phyloP scores from a whole-genome alignment of 106 monocot species.

The Allium fistulosum region DNA sequence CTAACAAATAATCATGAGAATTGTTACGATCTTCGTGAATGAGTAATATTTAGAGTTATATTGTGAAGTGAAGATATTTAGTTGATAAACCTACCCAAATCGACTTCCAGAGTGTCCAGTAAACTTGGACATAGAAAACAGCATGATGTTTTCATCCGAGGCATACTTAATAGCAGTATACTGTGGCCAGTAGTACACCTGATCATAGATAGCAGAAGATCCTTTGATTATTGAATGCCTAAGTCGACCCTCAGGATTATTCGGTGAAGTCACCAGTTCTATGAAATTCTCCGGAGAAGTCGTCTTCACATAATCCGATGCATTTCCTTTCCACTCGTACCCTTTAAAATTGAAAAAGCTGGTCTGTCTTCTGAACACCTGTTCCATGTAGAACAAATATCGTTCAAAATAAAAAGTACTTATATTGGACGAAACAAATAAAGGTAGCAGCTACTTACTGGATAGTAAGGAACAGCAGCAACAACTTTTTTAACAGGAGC shows the following conservation, averaged over 20 bases:
- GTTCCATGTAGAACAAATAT: neutral
- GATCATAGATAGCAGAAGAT: slow-evolving; percentile 49
- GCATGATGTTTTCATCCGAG: slow-evolving; percentile 66
- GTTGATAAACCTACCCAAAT: neutral
- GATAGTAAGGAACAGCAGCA: slow-evolving; percentile 51
- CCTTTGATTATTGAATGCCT: slow-evolving; percentile 30
- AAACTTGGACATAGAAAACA: slow-evolving; percentile 35
- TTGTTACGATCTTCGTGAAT: too few relatives aligned
- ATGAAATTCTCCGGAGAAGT: slow-evolving; percentile 20
- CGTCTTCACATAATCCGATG: slow-evolving; percentile 29
- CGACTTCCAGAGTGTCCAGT: neutral
- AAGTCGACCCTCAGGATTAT: slow-evolving; percentile 52
- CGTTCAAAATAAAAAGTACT: neutral
- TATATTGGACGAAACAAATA: neutral
- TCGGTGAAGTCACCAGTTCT: slow-evolving; percentile 82
- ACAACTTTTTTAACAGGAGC: slow-evolving; percentile 37
- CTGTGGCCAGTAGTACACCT: slow-evolving; percentile 84
- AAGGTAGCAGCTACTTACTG: slow-evolving; percentile 6
- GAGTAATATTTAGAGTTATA: too few relatives aligned
- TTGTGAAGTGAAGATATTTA: too few relatives aligned
- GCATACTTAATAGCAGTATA: slow-evolving; percentile 47
- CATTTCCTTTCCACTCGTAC: slow-evolving; percentile 46
- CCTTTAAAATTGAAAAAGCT: slow-evolving; percentile 31
- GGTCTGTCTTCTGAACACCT: slow-evolving; percentile 48
- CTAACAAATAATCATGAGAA: slow-evolving; percentile 13